Percentiles rank a stretch among this genome's conserved stretches.
phyloP scores from a whole-genome alignment of 73 alveolate genomes.

The Paramecium octaurelia region DNA sequence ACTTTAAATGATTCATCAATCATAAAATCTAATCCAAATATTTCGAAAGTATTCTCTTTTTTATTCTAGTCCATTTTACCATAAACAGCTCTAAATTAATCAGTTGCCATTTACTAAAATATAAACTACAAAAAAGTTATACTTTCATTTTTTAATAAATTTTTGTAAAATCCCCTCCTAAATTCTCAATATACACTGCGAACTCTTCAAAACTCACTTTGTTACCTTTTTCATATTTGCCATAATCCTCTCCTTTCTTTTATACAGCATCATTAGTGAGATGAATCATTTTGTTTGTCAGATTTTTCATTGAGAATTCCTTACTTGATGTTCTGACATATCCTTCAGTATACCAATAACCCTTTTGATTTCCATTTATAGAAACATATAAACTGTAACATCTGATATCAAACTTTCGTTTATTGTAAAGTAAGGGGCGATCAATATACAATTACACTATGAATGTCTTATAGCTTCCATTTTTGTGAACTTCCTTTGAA shows the following conservation, averaged over 20 bases:
- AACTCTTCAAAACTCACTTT: constrained; percentile 81
- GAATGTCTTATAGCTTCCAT: constrained; percentile 74
- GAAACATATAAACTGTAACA: constrained; percentile 80
- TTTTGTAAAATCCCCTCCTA: constrained; percentile 67
- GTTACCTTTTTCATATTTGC: constrained; percentile 90
- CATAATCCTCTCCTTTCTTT: constrained; percentile 92
- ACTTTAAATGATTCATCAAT: constrained; percentile 77
- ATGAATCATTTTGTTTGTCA: constrained; percentile 86
- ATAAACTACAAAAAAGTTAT: neutral
- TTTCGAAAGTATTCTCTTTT: constrained; percentile 74
- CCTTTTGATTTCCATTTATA: constrained; percentile 85
- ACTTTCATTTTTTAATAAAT: constrained; percentile 77
- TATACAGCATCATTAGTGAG: constrained; percentile 95
- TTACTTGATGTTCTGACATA: constrained; percentile 91
- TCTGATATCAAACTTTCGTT: constrained; percentile 96
- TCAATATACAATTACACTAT: constrained; percentile 93
- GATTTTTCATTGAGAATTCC: constrained; percentile 85
- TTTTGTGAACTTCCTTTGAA: constrained; percentile 47
- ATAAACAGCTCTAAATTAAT: constrained; percentile 72
- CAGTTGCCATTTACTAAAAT: constrained; percentile 71
- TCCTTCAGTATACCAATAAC: constrained; percentile 96
- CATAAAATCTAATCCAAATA: constrained; percentile 86
- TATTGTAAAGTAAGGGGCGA: constrained; percentile 90
- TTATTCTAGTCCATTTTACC: constrained; percentile 73
- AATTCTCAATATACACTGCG: constrained; percentile 74